phyloP scores from a whole-genome alignment of 257 asterid species.

The Leptodermis oblonga region DNA sequence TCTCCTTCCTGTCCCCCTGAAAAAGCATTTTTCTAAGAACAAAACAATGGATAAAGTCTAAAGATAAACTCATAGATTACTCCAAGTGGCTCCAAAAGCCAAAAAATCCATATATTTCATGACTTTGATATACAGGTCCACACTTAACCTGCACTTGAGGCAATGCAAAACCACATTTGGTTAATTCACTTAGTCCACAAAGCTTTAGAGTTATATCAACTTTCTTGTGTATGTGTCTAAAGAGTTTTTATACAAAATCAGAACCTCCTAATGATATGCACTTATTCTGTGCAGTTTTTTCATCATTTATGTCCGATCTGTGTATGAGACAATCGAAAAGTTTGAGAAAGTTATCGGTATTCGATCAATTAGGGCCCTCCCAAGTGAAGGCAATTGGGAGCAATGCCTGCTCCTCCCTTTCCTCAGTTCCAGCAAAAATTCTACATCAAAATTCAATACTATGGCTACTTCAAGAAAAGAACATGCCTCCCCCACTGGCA shows the following conservation, averaged over 20 bases:
- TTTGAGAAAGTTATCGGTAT: slow-evolving; percentile 14
- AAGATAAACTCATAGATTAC: background rate
- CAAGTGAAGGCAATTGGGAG: slow-evolving; percentile 1
- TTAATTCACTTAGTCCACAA: background rate
- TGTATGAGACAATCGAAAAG: slow-evolving; percentile 2
- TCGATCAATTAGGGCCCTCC: slow-evolving; percentile 13
- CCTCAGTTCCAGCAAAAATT: slow-evolving; percentile 10
- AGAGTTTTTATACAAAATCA: slow-evolving; percentile 10
- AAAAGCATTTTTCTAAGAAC: background rate
- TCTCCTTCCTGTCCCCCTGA: background rate
- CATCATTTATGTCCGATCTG: slow-evolving; percentile 14
- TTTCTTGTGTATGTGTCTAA: slow-evolving; percentile 7
- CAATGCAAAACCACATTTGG: background rate
- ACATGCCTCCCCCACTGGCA: slow-evolving; percentile 11
- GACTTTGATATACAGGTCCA: background rate
- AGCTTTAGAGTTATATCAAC: background rate
- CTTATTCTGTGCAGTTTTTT: slow-evolving; percentile 9
- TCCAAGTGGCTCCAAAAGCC: background rate
- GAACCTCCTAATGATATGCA: slow-evolving; percentile 2
- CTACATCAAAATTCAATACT: slow-evolving; percentile 3
- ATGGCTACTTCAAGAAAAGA: background rate
- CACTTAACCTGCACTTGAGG: background rate
- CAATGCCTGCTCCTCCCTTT: slow-evolving; percentile 9
- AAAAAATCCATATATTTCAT: background rate
- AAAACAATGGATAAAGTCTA: background rate